phyloP scores from a whole-genome alignment of 805 yeast species.

The Candida chilensis region DNA sequence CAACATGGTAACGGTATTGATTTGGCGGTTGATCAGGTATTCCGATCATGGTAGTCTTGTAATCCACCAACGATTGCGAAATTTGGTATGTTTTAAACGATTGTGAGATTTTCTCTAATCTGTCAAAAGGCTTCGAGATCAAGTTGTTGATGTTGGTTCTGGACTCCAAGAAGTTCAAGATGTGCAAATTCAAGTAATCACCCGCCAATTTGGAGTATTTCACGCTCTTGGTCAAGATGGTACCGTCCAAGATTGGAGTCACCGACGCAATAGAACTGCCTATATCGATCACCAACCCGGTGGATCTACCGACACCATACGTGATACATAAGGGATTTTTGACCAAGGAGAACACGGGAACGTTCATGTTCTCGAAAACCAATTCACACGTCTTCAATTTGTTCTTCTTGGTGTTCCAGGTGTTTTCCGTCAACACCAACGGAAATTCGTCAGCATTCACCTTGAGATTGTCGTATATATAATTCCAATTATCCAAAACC shows the following conservation, averaged over 20 bases:
- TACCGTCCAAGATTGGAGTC: slow-evolving; percentile 74
- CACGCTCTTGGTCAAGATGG: slow-evolving; percentile 55
- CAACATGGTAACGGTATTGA: slow-evolving; percentile 17
- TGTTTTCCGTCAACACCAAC: slow-evolving; percentile 51
- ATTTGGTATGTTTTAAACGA: slow-evolving; percentile 31
- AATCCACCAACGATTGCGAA: slow-evolving; percentile 33
- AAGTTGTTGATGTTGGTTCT: slow-evolving; percentile 16
- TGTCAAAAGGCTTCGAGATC: slow-evolving; percentile 15
- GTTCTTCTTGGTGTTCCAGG: slow-evolving; percentile 60
- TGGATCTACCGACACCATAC: slow-evolving; percentile 69
- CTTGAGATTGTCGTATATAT: slow-evolving; percentile 46
- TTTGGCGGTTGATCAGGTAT: slow-evolving; percentile 21
- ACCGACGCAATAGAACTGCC: slow-evolving; percentile 66
- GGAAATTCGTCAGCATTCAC: slow-evolving; percentile 56
- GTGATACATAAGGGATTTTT: slow-evolving; percentile 73
- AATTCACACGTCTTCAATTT: slow-evolving; percentile 52
- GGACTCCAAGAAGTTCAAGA: slow-evolving; percentile 35
- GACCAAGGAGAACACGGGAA: slow-evolving; percentile 70
- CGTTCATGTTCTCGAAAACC: slow-evolving; percentile 66
- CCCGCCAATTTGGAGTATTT: slow-evolving; percentile 74
- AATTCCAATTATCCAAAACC: slow-evolving; percentile 57
- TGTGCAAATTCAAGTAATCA: slow-evolving; percentile 66
- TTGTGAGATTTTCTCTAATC: slow-evolving; percentile 12
- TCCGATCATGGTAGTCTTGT: slow-evolving; percentile 31
- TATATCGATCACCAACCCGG: slow-evolving; percentile 73